Base-by-base conservation (phyloP, 2,329 filamentous ascomycete genomes). In the Talaromyces sp. region DNA sequence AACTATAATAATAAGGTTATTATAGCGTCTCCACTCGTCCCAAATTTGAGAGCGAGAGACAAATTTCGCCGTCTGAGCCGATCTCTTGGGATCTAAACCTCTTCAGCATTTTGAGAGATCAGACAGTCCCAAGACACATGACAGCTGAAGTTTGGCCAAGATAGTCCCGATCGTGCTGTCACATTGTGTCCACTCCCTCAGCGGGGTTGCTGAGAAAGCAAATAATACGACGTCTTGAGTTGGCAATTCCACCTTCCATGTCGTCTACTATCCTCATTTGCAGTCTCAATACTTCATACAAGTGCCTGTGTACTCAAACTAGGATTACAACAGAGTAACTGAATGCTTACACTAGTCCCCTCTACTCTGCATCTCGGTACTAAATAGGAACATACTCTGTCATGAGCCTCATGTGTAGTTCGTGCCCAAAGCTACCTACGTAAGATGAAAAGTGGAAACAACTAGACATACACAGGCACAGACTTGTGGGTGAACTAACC, bases 81-180 rank as follows among this genome's bases (percentile, higher is more conserved):
- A 41, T 53, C 37, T 19, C 2, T 31, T 35, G 15, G 17, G 33
- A 10, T 36, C 22, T 13, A 21, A 43, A 53, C 2, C 28, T 7
- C 3, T 48, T 21, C 28, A 15, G 10, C n/a, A n/a, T 48, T 48
- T 25, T 35, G 28, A 19, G 45, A 13, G 28, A 48, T 48, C 28
- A 48, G 33, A 33, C 45, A 19, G 6, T n/a, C 22, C 19, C n/a
- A 48, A 35, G 13, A 5, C 45, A 31, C 15, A 15, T 28, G n/a
- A n/a, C n/a, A n/a, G n/a, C 22, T 5, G 4, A 53, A 21, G 4
- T 17, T 40, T 61, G 39, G 25, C 33, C 57, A 57, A 45, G 28
- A 53, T 33, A 6, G 28, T 13, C 13, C 11, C 13, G 40, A 15
- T 41, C 7, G 15, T 43, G 10, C 4, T 48, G 2, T 48, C 45